Base-by-base conservation (phyloP, 805 yeast species). In the Scheffersomyces lignosus region DNA sequence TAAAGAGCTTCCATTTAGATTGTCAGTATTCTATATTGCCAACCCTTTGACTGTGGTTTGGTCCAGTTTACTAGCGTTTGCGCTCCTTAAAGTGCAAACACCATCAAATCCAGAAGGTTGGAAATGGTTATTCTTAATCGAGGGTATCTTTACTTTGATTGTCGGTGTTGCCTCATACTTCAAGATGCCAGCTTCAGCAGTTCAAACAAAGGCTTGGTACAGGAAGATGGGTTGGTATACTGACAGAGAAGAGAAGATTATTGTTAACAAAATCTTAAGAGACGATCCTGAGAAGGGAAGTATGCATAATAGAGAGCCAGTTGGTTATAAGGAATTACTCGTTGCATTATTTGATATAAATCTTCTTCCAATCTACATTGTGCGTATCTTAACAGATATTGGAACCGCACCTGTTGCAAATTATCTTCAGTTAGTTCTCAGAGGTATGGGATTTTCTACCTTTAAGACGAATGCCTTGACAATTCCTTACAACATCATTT, bases 51-150 rank as follows among this genome's bases (percentile, higher is more conserved):
- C 81, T 1, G 64, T 61, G 30, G 71, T 76, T 58, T 15, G 58
- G 32, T 49, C 79, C 15, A 68, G 80, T 3, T 52, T 80, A 15
- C 57, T 75, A 22, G 81, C 58, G 0, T 76, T 68, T 43, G 87
- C 79, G 2, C 56, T 81, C 27, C 62, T 80, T 34, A 68, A 67
- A 37, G 60, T 81, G 57, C 60, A 75, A 22, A 80, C 78, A 13
- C 40, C 49, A 2, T 42, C 46, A 12, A 71, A 77, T 3, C 58
- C 64, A 51, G 60, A 58, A 7, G 83, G 83, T 16, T 83, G 88
- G 88, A 66, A 74, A 36, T 83, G 82, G 79, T 61, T 83, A 15
- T 83, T 83, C 45, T 51, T 83, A 14, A 67, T 83, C 36, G 87
- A 81, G 52, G 88, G 89, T 4, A 35, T 71, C 4, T 48, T 80